Percentiles rank a stretch among this genome's conserved stretches.
Evolutionary conservation across 176 grass and related monocot species (phyloP).

Genomic region (Thalia dealbata): DNA sequence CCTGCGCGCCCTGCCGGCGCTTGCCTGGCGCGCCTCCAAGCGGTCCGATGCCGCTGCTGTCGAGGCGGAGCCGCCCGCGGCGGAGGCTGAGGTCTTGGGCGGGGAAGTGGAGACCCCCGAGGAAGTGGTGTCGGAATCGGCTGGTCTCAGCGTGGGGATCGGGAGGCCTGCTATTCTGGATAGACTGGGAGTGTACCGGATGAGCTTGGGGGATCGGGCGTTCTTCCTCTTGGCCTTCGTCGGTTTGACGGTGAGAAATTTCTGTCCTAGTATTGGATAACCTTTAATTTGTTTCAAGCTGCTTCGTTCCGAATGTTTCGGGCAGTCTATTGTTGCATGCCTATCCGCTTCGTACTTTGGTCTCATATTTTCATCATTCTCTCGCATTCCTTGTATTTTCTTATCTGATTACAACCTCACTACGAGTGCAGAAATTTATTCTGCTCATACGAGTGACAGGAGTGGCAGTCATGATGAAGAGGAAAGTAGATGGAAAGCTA

Average conservation of each 20-base stretch:
- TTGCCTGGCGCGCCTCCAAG: neutral
- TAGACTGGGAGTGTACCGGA: constrained; percentile 16
- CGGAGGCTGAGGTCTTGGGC: neutral
- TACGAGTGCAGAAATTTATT: neutral
- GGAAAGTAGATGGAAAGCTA: too few species aligned
- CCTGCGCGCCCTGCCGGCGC: neutral
- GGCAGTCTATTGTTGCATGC: neutral
- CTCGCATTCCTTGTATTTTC: neutral
- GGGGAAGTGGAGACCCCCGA: neutral
- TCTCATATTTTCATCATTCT: neutral
- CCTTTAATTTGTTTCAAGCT: neutral
- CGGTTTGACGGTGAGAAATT: constrained; percentile 35
- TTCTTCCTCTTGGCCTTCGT: constrained; percentile 55
- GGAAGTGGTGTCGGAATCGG: neutral
- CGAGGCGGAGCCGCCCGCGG: constrained; percentile 2
- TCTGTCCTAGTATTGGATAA: neutral
- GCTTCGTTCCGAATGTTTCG: neutral
- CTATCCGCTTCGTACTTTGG: neutral
- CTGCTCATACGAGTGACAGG: too few species aligned
- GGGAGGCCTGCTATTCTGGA: constrained; percentile 18
- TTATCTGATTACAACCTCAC: neutral
- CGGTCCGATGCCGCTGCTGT: neutral
- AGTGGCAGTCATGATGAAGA: too few species aligned
- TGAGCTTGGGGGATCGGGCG: constrained; percentile 46
- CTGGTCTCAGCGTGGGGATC: constrained; percentile 27